Conservation (phyloP, 495 filamentous ascomycete species). For the Hypoxylon subgilvum region DNA sequence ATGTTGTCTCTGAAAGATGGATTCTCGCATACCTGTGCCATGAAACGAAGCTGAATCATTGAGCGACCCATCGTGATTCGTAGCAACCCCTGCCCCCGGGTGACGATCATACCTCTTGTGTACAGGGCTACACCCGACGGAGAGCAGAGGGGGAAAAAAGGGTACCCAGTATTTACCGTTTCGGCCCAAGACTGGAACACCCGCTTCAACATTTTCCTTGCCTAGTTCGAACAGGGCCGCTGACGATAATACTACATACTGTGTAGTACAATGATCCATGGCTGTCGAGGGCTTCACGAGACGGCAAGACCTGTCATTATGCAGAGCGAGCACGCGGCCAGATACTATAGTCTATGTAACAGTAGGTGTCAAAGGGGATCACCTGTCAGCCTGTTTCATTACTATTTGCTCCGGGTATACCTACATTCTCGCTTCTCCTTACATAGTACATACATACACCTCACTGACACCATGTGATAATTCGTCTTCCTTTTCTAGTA, state of each 20-base stretch:
- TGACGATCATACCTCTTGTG: constrained; percentile 42
- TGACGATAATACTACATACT: constrained; percentile 29
- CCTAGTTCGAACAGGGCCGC: constrained; percentile 25
- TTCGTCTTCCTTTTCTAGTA: background rate
- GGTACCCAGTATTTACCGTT: constrained; percentile 23
- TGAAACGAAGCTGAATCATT: constrained; percentile 38
- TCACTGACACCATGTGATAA: background rate
- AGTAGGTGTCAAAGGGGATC: constrained; percentile 13
- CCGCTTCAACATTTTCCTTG: constrained; percentile 4
- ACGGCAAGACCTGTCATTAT: constrained; percentile 17
- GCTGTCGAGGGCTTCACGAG: constrained; percentile 30
- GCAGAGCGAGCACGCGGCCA: constrained; percentile 16
- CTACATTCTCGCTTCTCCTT: constrained; percentile 5
- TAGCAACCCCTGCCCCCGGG: constrained; percentile 25
- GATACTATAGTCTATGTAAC: constrained; percentile 7
- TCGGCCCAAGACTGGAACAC: constrained; percentile 6
- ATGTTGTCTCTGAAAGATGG: constrained; percentile 27
- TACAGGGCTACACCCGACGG: too few relatives aligned
- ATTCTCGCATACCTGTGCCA: constrained; percentile 27
- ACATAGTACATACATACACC: background rate
- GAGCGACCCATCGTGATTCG: constrained; percentile 20
- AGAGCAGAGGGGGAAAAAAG: background rate
- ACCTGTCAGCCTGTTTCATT: constrained; percentile 38
- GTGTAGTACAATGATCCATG: constrained; percentile 26
- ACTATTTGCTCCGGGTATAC: constrained; percentile 1